These are phyloP conservation scores for Pelargonium myrrhifolium DNA, from an alignment of 441 rosid species.

Conservation along the genomic window DNA sequence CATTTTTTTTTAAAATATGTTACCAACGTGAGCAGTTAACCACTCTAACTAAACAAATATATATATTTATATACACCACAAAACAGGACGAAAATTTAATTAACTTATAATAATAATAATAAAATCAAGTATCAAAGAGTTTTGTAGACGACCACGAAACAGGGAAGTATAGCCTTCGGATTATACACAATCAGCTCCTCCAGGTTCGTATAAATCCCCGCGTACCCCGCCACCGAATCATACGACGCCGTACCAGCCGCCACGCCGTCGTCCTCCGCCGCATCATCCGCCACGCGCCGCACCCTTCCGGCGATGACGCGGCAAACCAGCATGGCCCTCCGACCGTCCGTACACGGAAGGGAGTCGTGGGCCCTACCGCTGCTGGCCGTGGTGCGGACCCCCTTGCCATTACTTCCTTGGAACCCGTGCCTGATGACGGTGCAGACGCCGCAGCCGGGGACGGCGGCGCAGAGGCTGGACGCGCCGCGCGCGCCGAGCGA, in stretches of 20 bases:
- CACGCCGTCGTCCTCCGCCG: background rate
- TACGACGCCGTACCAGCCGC: background rate
- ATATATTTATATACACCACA: too few species aligned
- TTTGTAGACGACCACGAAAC: background rate
- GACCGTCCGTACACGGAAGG: slow-evolving; percentile 40
- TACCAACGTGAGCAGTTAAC: too few species aligned
- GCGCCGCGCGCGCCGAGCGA: slow-evolving; percentile 74
- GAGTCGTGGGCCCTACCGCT: slow-evolving; percentile 93
- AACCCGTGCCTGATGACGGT: slow-evolving; percentile 72
- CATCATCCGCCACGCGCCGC: slow-evolving; percentile 25
- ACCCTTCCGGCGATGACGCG: slow-evolving; percentile 93
- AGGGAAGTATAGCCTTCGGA: background rate
- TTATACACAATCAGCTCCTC: background rate
- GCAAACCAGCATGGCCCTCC: slow-evolving; percentile 87
- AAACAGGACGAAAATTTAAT: too few species aligned
- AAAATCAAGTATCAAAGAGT: background rate
- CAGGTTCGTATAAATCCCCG: background rate
- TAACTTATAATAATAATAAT: too few species aligned
- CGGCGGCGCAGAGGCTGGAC: slow-evolving; percentile 60
- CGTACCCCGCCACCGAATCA: background rate
- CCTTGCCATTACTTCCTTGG: slow-evolving; percentile 22
- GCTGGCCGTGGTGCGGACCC: slow-evolving; percentile 78
- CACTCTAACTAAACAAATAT: too few species aligned
- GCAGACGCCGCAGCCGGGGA: slow-evolving; percentile 71
- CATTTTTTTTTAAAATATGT: too few species aligned